Conservation (phyloP, 78 protist genomes). For the Dictyostelium discoideum region DNA sequence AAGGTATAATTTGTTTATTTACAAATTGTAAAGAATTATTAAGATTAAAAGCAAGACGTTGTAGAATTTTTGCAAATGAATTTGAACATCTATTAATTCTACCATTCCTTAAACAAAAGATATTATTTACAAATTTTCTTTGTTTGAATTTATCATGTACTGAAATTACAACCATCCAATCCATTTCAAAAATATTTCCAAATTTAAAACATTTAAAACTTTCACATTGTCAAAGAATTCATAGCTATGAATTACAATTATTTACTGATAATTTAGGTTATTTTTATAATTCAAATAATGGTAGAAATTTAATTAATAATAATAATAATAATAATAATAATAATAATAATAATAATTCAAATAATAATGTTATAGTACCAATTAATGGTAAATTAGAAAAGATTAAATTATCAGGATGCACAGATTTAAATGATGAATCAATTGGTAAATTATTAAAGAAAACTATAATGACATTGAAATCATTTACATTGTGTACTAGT, state of each 20-base stretch:
- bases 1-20: conserved; percentile 6
- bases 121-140: not conserved
- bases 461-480: not conserved
- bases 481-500: not conserved
- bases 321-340: not conserved
- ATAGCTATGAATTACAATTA: not conserved
- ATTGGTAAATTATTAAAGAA: not conserved
- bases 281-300: not conserved
- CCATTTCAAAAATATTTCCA: not conserved
- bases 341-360: not conserved
- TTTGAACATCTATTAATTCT: not conserved
- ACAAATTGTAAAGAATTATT: not conserved
- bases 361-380: not conserved
- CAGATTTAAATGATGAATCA: conserved; percentile 16
- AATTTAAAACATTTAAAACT: not conserved
- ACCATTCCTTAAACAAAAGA: not conserved
- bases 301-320: not conserved
- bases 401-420: conserved; percentile 18
- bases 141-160: conserved; percentile 35
- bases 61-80: not conserved
- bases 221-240: conserved; percentile 18
- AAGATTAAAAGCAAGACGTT: conserved; percentile 24
- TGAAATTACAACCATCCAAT: not conserved
- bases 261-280: not conserved
- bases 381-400: not conserved